phyloP scores from a whole-genome alignment of 1,284 basidiomycete genomes.

The Austroboletus niveus region DNA sequence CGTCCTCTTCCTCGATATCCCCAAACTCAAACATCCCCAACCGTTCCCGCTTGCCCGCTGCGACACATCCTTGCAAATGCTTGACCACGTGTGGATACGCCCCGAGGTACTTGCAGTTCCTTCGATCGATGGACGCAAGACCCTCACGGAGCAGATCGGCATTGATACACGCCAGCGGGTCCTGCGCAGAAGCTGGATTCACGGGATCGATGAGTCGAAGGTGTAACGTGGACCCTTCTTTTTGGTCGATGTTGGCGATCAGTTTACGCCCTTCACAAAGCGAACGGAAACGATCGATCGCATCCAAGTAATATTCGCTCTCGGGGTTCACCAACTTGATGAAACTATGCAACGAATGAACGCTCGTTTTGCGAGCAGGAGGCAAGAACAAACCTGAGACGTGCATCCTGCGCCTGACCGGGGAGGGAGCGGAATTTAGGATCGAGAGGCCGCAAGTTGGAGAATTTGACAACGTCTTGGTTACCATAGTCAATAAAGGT shows the following conservation, averaged over 20 bases:
- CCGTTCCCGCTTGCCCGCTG: conserved; percentile 72
- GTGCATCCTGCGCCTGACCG: conserved; percentile 81
- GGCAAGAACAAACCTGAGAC: conserved; percentile 55
- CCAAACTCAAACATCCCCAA: conserved; percentile 88
- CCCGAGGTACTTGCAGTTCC: conserved; percentile 70
- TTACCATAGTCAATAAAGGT: conserved; percentile 90
- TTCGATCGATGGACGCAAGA: conserved; percentile 75
- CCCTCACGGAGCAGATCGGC: conserved; percentile 81
- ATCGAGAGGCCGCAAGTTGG: conserved; percentile 79
- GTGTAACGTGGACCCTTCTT: conserved; percentile 76
- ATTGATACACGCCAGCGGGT: conserved; percentile 80
- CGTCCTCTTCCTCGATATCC: conserved; percentile 78
- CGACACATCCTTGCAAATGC: conserved; percentile 62
- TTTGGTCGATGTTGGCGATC: conserved; percentile 86
- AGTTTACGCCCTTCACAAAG: conserved; percentile 88
- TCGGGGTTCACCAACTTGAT: conserved; percentile 76
- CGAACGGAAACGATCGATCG: conserved; percentile 79
- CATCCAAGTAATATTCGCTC: conserved; percentile 84
- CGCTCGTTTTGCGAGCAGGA: neutral
- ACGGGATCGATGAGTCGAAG: conserved; percentile 85
- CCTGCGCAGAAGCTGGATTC: conserved; percentile 63
- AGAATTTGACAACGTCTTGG: conserved; percentile 79
- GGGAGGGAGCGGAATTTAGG: conserved; percentile 82
- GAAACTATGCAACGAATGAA: conserved; percentile 53
- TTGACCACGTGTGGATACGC: conserved; percentile 71